Evolutionary conservation across 2,329 filamentous ascomycete genomes (phyloP), one percentile per base, ranked within the genome.

Genomic region (Ilyonectria mors-panacis): DNA sequence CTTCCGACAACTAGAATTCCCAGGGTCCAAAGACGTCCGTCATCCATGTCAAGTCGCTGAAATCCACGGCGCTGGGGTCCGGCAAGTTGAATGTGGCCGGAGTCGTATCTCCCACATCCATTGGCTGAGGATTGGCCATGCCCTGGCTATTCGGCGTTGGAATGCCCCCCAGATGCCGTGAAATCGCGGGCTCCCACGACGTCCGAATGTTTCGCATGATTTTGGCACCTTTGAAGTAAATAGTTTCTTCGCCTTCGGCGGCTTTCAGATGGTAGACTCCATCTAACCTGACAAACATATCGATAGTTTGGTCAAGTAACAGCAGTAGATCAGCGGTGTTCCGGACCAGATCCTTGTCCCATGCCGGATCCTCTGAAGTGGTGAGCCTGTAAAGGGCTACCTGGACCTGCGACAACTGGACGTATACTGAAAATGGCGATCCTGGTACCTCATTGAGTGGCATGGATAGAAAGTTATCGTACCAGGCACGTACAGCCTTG

Each of bases 371-470:
- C 8, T 84, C 81, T 4, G 80, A 75, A 1, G 77, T 80, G 2
- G 80, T 80, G 23, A 85, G 79, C 7, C 78, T 76, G 69, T 83
- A 84, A 7, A 85, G 72, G 2, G 78, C 72, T 8, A 82, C 72
- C 23, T 83, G 75, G 51, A 78, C 76, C 15, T 82, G 80, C 2
- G 78, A 78, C 6, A 83, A 68, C 48, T 80, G 76, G 8, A 79
- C 74, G 44, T 79, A 80, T 15, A 80, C 66, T 6, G 73, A 66
- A 44, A 84, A 79, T 0, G 82, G 77, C 9, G 80, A 62, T 4
- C 76, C 78, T 5, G 78, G 72, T 15, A 81, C 72, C 7, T 78
- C 72, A 8, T 69, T 59, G 0, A 76, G 53, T 2, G 78, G 75
- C 1, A 82, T 66, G 19, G 71, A 68, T 48, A 83, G 78, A 63